phyloP scores from a whole-genome alignment of 306 rosid species.

The Glycine tomentella region DNA sequence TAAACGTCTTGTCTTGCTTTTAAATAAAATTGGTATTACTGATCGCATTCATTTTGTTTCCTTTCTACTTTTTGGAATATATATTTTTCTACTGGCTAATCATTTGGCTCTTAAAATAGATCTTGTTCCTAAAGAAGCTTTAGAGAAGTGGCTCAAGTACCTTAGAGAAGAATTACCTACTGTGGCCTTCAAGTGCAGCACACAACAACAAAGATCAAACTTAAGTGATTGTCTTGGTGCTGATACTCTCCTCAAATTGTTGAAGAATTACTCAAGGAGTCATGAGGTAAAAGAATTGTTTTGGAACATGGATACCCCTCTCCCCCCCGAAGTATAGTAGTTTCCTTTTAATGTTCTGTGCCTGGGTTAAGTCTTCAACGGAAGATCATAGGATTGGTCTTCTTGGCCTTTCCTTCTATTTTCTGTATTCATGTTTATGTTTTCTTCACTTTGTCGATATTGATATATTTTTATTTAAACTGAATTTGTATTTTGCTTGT shows the following conservation, averaged over 20 bases:
- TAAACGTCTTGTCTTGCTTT: conserved; percentile 85
- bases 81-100: conserved; percentile 23
- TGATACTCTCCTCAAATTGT: conserved; percentile 87
- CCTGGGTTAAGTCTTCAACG: neutral
- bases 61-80: neutral
- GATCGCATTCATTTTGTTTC: neutral
- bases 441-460: neutral
- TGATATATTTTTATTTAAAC: neutral
- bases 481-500: conserved; percentile 11
- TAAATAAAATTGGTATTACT: conserved; percentile 87
- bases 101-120: conserved; percentile 56
- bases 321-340: too few relatives aligned
- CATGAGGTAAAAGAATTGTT: conserved; percentile 66
- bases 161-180: conserved; percentile 96
- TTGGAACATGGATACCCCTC: too few relatives aligned
- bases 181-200: conserved; percentile 96
- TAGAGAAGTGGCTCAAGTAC: conserved; percentile 94
- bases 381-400: neutral
- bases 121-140: conserved; percentile 96
- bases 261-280: conserved; percentile 97
- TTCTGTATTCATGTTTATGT: neutral
- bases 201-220: conserved; percentile 94
- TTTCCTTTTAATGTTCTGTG: neutral
- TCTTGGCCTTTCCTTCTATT: neutral
- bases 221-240: conserved; percentile 98